These are phyloP conservation scores for Rhododendron vialii DNA, from an alignment of 148 eudicot species.

Conservation along the genomic window DNA sequence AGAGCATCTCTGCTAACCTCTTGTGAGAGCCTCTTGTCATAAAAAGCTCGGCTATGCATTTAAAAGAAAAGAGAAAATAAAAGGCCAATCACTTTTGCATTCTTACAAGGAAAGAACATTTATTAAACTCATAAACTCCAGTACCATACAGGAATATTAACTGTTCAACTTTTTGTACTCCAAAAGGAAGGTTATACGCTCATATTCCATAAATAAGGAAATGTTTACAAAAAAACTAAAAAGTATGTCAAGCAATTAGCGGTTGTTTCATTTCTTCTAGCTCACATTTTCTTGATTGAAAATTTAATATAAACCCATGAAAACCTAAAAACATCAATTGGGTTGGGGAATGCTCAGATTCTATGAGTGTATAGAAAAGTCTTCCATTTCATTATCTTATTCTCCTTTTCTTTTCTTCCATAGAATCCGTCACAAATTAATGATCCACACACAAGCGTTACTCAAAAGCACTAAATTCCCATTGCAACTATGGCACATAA, in stretches of 20 bases:
- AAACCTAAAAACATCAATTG: not conserved
- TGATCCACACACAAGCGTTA: not conserved
- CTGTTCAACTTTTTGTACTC: too few relatives aligned
- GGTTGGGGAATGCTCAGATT: slow-evolving; percentile 28
- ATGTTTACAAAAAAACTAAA: too few relatives aligned
- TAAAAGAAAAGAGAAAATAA: not conserved
- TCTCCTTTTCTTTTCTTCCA: not conserved
- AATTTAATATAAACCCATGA: too few relatives aligned
- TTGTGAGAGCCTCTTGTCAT: not conserved
- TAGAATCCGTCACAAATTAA: not conserved
- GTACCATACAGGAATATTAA: too few relatives aligned
- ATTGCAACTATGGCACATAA: not conserved
- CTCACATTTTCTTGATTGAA: too few relatives aligned
- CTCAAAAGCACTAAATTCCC: not conserved
- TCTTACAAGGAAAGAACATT: too few relatives aligned
- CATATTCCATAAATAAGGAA: too few relatives aligned
- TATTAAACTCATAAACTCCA: too few relatives aligned
- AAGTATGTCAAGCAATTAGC: too few relatives aligned
- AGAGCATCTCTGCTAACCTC: slow-evolving; percentile 6
- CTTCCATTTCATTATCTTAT: slow-evolving; percentile 17
- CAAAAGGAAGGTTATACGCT: too few relatives aligned
- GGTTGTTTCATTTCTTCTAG: too few relatives aligned
- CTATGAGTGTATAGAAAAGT: slow-evolving; percentile 41
- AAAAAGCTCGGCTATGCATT: not conserved
- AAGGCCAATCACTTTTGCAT: not conserved